Conservation (phyloP, 495 filamentous ascomycete genomes). For the Aspergillus nanangensis region DNA sequence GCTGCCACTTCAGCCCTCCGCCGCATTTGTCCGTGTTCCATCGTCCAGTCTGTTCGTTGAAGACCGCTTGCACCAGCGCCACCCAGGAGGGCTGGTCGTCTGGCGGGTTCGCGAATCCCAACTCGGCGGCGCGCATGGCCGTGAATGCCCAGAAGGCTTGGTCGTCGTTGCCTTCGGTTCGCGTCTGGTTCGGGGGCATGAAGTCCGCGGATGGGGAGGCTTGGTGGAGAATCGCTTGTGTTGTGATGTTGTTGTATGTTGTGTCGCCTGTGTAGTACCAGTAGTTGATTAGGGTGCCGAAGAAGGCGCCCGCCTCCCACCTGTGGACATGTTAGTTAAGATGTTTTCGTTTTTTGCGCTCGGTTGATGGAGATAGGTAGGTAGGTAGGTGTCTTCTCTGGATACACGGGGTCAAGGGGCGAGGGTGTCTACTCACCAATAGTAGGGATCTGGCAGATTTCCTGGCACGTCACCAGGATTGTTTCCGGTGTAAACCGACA, state of each 20-base stretch:
- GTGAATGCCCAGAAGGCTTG: conserved; percentile 85
- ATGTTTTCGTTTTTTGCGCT: no score
- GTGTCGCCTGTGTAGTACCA: conserved; percentile 76
- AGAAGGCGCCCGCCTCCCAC: conserved; percentile 78
- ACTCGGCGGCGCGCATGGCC: conserved; percentile 76
- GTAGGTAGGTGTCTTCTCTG: no score
- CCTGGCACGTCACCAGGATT: conserved; percentile 65
- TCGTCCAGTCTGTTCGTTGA: conserved; percentile 65
- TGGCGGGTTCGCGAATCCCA: conserved; percentile 59
- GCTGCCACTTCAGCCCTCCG: conserved; percentile 81
- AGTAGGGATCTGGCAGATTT: conserved; percentile 72
- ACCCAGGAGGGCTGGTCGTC: conserved; percentile 65
- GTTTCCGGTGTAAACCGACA: conserved; percentile 66
- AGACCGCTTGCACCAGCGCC: conserved; percentile 74
- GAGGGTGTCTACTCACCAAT: no score
- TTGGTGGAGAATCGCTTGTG: conserved; percentile 67
- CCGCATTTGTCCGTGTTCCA: conserved; percentile 67
- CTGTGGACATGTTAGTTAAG: no score
- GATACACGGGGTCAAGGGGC: no score
- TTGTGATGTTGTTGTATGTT: conserved; percentile 65
- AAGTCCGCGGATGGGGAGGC: conserved; percentile 61
- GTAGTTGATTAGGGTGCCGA: conserved; percentile 75
- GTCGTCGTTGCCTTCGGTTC: conserved; percentile 76
- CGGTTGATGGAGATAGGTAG: no score
- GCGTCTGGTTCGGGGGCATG: conserved; percentile 79